These are phyloP conservation scores for Acidiella bohemica DNA, from an alignment of 495 filamentous ascomycete species.

Conservation along the genomic window DNA sequence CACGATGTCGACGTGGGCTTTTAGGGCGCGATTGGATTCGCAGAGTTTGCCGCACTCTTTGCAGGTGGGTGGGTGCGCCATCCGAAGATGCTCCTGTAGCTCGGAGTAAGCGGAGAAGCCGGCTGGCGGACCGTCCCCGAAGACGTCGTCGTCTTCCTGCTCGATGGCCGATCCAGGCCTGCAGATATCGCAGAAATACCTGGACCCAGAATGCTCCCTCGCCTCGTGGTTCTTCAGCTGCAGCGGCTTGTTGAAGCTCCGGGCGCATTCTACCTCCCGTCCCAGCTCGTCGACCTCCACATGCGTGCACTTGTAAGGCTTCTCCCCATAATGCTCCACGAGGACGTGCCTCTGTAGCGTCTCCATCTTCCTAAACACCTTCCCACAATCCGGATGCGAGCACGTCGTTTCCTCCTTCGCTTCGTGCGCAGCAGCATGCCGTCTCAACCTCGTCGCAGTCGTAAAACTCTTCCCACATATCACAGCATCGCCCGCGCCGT, in stretches of 20 bases:
- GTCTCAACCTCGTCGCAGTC: conserved; percentile 54
- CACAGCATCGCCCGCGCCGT: conserved; percentile 30
- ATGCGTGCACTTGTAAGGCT: conserved; percentile 45
- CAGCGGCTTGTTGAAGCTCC: conserved; percentile 51
- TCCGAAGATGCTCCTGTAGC: conserved; percentile 56
- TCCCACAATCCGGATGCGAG: conserved; percentile 57
- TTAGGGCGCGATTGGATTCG: conserved; percentile 42
- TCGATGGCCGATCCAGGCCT: conserved; percentile 4
- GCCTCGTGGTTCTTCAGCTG: conserved; percentile 59
- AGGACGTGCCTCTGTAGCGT: conserved; percentile 75
- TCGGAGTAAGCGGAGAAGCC: conserved; percentile 59
- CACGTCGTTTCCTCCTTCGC: conserved; percentile 35
- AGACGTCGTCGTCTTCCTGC: background rate
- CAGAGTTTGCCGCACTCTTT: conserved; percentile 54
- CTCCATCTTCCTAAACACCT: conserved; percentile 75
- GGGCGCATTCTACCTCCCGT: conserved; percentile 1
- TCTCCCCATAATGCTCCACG: conserved; percentile 52
- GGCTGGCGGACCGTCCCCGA: background rate
- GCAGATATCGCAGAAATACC: conserved; percentile 65
- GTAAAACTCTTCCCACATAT: conserved; percentile 71
- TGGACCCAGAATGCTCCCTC: conserved; percentile 50
- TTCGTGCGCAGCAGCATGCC: conserved; percentile 31
- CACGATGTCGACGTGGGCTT: conserved; percentile 36
- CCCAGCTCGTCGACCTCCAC: conserved; percentile 17
- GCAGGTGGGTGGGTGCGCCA: conserved; percentile 62